A percentile compares a stretch with the other conserved stretches of the same genome.
Evolutionary conservation across 2,329 filamentous ascomycete species (phyloP).

Genomic region (Rosellinia necatrix): DNA sequence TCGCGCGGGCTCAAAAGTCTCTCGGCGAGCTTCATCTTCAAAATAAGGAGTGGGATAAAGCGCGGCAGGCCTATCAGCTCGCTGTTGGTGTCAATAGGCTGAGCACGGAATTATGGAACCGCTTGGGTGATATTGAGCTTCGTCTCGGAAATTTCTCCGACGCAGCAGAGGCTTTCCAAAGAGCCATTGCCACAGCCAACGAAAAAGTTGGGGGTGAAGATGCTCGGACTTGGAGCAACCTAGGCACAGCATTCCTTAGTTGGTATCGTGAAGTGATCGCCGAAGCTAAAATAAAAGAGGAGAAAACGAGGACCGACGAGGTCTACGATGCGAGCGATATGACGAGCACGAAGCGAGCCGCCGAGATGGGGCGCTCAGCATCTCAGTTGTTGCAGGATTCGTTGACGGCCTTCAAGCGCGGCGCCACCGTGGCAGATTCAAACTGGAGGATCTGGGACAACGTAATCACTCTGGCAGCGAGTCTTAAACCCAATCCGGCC

Average conservation of each 20-base stretch:
- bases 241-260: conserved; percentile 81
- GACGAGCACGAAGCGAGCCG: conserved; percentile 41
- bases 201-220: conserved; percentile 78
- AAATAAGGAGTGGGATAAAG: conserved; percentile 67
- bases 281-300: conserved; percentile 38
- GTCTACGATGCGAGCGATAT: conserved; percentile 30
- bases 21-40: conserved; percentile 79
- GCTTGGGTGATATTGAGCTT: conserved; percentile 85
- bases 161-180: conserved; percentile 81
- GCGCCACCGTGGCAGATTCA: conserved; percentile 79
- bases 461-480: conserved; percentile 82
- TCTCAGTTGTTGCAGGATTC: conserved; percentile 70
- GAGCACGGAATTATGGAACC: conserved; percentile 84
- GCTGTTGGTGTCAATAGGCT: conserved; percentile 80
- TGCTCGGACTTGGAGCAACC: conserved; percentile 92
- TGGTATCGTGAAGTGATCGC: conserved; percentile 62
- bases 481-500: conserved; percentile 70
- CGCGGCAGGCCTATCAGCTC: conserved; percentile 76
- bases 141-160: conserved; percentile 76
- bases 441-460: conserved; percentile 98
- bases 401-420: conserved; percentile 83
- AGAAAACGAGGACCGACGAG: conserved; percentile 29
- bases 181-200: conserved; percentile 70
- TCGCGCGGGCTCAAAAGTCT: conserved; percentile 84
- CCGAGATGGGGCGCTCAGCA: conserved; percentile 53